phyloP scores from a whole-genome alignment of 2,329 filamentous ascomycete species.

The Apiospora pterosperma region DNA sequence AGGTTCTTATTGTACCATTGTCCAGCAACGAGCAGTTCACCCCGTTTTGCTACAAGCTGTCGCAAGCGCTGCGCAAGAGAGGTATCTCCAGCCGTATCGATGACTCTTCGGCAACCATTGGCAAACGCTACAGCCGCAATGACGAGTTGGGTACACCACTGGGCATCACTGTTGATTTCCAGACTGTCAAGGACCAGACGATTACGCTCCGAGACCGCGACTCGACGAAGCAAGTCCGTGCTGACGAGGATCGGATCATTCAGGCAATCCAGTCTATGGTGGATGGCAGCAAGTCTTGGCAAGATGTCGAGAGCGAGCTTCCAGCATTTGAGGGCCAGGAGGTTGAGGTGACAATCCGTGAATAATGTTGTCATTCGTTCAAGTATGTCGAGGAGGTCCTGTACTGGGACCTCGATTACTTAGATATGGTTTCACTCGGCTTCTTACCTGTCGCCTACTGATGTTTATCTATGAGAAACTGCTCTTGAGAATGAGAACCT shows the following conservation, averaged over 20 bases:
- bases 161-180: constrained; percentile 93
- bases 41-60: constrained; percentile 70
- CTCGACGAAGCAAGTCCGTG: constrained; percentile 85
- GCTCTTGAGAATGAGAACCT: background rate
- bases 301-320: constrained; percentile 71
- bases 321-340: constrained; percentile 83
- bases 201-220: constrained; percentile 90
- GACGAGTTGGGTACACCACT: constrained; percentile 94
- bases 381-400: constrained; percentile 8
- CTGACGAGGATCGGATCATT: constrained; percentile 75
- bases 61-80: constrained; percentile 69
- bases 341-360: constrained; percentile 39
- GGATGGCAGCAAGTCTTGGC: constrained; percentile 53
- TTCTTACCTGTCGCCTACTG: constrained; percentile 5
- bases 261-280: constrained; percentile 58
- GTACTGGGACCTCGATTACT: constrained; percentile 7
- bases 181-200: constrained; percentile 82
- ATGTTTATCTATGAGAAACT: background rate
- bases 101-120: constrained; percentile 86
- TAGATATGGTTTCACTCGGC: constrained; percentile 11
- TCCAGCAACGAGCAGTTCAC: constrained; percentile 78
- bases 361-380: constrained; percentile 10
- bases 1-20: constrained; percentile 88
- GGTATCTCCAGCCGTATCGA: constrained; percentile 84
- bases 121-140: constrained; percentile 91